These are phyloP conservation scores for Glarea lozoyensis DNA, from an alignment of 495 filamentous ascomycete species.

Conservation along the genomic window DNA sequence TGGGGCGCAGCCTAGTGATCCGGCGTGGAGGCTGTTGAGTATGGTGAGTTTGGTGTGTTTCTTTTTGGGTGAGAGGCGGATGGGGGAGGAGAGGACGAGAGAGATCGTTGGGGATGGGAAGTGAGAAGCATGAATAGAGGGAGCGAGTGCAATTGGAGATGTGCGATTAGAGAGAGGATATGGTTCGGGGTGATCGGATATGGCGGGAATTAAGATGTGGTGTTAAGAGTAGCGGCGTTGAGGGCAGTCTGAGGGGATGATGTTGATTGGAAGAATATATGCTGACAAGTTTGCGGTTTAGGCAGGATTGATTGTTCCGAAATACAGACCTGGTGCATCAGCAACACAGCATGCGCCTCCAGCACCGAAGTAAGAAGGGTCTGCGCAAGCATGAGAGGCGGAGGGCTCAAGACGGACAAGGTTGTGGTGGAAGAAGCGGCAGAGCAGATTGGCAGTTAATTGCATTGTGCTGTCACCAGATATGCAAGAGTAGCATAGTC, in stretches of 20 bases:
- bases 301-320: slow-evolving; percentile 43
- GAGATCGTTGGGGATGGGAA: too few species aligned
- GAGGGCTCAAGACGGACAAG: too few species aligned
- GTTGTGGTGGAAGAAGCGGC: too few species aligned
- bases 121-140: not conserved
- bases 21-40: slow-evolving; percentile 74
- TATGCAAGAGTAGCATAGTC: too few species aligned
- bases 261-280: not conserved
- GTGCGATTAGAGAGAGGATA: not conserved
- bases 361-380: not conserved
- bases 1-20: slow-evolving; percentile 86
- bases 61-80: not conserved
- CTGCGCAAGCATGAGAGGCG: too few species aligned
- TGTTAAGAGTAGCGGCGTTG: not conserved
- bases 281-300: slow-evolving; percentile 15
- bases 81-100: too few species aligned
- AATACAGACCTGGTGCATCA: slow-evolving; percentile 18
- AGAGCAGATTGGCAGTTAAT: too few species aligned
- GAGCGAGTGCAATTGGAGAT: not conserved
- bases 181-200: not conserved
- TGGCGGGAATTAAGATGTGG: not conserved
- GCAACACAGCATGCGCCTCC: not conserved
- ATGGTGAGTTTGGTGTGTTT: slow-evolving; percentile 52
- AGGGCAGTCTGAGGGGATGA: not conserved
- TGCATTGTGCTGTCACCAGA: too few species aligned